Base-by-base conservation (phyloP, 2,329 filamentous ascomycete genomes). In the Pseudogymnoascus sp. region DNA sequence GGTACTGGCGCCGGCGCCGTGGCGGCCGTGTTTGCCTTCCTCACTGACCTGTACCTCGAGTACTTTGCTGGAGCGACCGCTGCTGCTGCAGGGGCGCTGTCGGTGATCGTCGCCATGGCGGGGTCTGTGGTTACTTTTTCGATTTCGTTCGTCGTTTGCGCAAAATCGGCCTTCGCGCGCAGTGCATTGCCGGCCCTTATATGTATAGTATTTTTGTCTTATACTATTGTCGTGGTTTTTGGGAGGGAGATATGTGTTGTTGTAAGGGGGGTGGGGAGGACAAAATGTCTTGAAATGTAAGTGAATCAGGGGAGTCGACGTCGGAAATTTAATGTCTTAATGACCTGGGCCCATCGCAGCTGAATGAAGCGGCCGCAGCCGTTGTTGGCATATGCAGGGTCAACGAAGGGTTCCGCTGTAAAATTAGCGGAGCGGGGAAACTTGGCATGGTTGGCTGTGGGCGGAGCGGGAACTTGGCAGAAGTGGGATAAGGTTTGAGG, bases 41-140 rank as follows among this genome's bases (percentile, higher is more conserved):
- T 75, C 61, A 85, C 81, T 31, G 81, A 83, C 65, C 82, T 77
- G 72, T 86, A 86, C 42, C 83, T 78, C 61, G 82, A 81, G 69
- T 82, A 79, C 69, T 82, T 84, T 60, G 72, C 70, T 31, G 70
- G 70, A 18, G 64, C 48, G 58, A 59, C 45, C 37, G 61, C 59
- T 35, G 39, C 45, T 52, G 60, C 4, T 10, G 45, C 21, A 27
- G 58, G 18, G 33, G 37, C 18, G 42, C 60, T 25, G 5, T 52
- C 58, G 40, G 63, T 63, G 60, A 63, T 63, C 39, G 59, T 58
- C 40, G 40, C 6, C 40, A 45, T 45, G 18, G 40, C 21, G 40
- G 40, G 40, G 40, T 45, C 40, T 6, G 21, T 25, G 21, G 21
- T 27, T 27, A 45, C 40, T 45, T 45, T 45, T 45, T 45, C 40